These are phyloP conservation scores for Anastatica hierochuntica DNA, from an alignment of 345 rosid species.

Conservation along the genomic window DNA sequence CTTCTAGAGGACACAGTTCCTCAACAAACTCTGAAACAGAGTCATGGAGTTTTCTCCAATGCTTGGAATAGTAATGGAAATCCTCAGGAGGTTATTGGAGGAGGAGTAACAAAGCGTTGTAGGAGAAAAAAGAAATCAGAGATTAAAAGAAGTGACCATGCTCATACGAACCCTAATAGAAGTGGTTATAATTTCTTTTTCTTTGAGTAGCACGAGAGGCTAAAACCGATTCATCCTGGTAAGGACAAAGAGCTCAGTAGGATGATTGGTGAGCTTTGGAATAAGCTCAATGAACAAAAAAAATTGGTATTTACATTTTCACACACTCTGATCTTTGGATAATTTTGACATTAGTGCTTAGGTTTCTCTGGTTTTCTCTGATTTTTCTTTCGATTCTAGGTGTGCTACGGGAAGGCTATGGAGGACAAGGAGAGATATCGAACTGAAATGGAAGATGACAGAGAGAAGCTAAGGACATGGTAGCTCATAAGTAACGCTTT, in stretches of 20 bases:
- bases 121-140: constrained; percentile 82
- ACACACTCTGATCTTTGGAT: too few species aligned
- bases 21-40: constrained; percentile 26
- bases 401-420: constrained; percentile 70
- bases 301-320: constrained; percentile 37
- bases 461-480: constrained; percentile 52
- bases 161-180: constrained; percentile 85
- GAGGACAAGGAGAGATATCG: constrained; percentile 86
- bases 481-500: constrained; percentile 54
- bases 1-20: constrained; percentile 24
- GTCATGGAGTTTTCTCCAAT: constrained; percentile 19
- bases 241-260: constrained; percentile 85
- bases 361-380: too few species aligned
- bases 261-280: constrained; percentile 98
- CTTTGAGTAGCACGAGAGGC: constrained; percentile 83
- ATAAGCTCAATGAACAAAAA: constrained; percentile 53
- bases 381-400: constrained; percentile 28
- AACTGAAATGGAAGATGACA: constrained; percentile 76
- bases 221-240: constrained; percentile 89
- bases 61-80: constrained; percentile 24
- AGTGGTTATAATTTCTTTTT: constrained; percentile 98
- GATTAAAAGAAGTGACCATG: constrained; percentile 87
- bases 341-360: too few species aligned
- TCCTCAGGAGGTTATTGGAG: constrained; percentile 20
- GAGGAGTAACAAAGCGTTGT: constrained; percentile 45